Evolutionary conservation across 345 rosid species (phyloP).

Genomic region (Hibiscus tridactylites): DNA sequence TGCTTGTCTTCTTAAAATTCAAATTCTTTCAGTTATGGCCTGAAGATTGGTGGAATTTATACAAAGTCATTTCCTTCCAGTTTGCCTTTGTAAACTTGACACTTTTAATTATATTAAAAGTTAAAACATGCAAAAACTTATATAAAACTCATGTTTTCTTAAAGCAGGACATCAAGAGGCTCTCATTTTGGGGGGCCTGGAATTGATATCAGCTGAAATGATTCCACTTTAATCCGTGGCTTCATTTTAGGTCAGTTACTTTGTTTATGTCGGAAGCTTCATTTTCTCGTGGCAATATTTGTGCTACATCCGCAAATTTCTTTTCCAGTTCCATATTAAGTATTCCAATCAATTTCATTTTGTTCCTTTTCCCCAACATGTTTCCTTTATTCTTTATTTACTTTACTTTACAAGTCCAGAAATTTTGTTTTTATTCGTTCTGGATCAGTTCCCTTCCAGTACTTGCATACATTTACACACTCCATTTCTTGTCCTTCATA

Average conservation of each 20-base stretch:
- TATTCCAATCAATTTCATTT: conserved; percentile 25
- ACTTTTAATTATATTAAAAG: conserved; percentile 32
- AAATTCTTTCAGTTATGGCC: conserved; percentile 35
- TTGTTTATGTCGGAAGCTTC: conserved; percentile 62
- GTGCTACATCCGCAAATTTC: conserved; percentile 48
- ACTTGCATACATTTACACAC: conserved; percentile 1
- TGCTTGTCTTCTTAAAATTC: conserved; percentile 20
- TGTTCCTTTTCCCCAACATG: conserved; percentile 25
- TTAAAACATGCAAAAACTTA: conserved; percentile 73
- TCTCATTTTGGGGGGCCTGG: conserved; percentile 97
- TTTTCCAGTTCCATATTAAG: conserved; percentile 38
- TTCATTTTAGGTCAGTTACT: conserved; percentile 99
- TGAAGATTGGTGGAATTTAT: conserved; percentile 34
- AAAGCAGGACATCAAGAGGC: conserved; percentile 98
- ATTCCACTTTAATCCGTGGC: conserved; percentile 96
- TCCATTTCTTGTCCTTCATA: neutral
- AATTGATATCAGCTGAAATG: conserved; percentile 95
- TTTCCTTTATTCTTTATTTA: conserved; percentile 27
- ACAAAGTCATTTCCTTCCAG: conserved; percentile 55
- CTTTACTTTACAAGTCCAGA: conserved; percentile 16
- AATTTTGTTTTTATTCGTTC: conserved; percentile 13
- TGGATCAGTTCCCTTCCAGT: conserved; percentile 15
- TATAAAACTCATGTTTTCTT: conserved; percentile 85
- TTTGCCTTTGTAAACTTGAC: conserved; percentile 59
- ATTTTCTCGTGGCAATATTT: conserved; percentile 47